Conservation (phyloP, 1,284 basidiomycete genomes). For the Anthracocystis panici-leucophaei region DNA sequence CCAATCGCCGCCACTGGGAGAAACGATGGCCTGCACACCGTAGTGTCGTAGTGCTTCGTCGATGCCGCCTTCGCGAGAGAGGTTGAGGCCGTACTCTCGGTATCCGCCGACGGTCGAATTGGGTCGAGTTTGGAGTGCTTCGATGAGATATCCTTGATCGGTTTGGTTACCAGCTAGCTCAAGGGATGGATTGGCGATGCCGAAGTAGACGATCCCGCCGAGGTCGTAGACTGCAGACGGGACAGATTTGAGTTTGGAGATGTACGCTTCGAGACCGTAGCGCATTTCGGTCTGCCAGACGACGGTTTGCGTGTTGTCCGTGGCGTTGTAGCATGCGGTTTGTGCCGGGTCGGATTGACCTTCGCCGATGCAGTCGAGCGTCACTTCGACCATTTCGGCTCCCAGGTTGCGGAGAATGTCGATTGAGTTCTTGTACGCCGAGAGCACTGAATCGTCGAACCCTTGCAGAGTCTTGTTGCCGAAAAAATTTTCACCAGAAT, state of each 20-base stretch:
- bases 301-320: slow-evolving; percentile 16
- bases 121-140: slow-evolving; percentile 35
- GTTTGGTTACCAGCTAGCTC: slow-evolving; percentile 32
- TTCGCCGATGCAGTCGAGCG: slow-evolving; percentile 35
- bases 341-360: slow-evolving; percentile 10
- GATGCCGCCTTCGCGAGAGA: slow-evolving; percentile 23
- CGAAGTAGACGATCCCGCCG: slow-evolving; percentile 42
- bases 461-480: slow-evolving; percentile 30
- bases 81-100: slow-evolving; percentile 15
- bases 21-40: slow-evolving; percentile 18
- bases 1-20: slow-evolving; percentile 22
- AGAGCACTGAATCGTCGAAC: slow-evolving; percentile 21
- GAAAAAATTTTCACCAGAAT: slow-evolving; percentile 28
- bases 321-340: slow-evolving; percentile 31
- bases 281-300: slow-evolving; percentile 45
- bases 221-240: slow-evolving; percentile 38
- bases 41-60: slow-evolving; percentile 22
- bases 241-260: slow-evolving; percentile 19
- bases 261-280: slow-evolving; percentile 28
- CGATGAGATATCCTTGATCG: slow-evolving; percentile 36
- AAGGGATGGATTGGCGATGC: slow-evolving; percentile 20
- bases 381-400: slow-evolving; percentile 35
- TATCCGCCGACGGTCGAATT: slow-evolving; percentile 32
- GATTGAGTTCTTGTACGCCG: slow-evolving; percentile 27
- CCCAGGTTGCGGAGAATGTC: slow-evolving; percentile 19